Conservation (phyloP, 1,139 yeast species). For the Komagataea norvegica region DNA sequence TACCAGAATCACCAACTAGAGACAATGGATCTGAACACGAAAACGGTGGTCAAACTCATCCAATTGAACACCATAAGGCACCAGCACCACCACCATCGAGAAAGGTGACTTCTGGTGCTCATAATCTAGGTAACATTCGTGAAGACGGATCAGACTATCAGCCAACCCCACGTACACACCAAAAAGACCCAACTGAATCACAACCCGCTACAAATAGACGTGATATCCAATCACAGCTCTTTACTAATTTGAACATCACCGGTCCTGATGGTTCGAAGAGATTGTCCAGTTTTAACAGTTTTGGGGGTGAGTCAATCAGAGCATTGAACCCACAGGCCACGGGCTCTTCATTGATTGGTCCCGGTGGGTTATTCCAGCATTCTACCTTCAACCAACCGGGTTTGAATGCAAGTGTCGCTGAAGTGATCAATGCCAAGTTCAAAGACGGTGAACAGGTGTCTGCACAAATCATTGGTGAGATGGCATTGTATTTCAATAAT, state of each 20-base stretch:
- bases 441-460: constrained; percentile 57
- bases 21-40: constrained; percentile 3
- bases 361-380: constrained; percentile 44
- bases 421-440: constrained; percentile 70
- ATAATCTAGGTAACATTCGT: constrained; percentile 22
- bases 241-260: constrained; percentile 42
- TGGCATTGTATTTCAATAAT: constrained; percentile 63
- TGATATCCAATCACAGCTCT: constrained; percentile 50
- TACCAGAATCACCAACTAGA: constrained; percentile 4
- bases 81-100: constrained; percentile 67
- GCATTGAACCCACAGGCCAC: constrained; percentile 35
- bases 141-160: constrained; percentile 21
- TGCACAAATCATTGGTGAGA: constrained; percentile 70
- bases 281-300: constrained; percentile 24
- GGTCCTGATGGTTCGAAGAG: constrained; percentile 24
- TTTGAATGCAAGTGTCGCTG: constrained; percentile 73
- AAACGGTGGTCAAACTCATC: constrained; percentile 5
- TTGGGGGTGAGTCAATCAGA: constrained; percentile 22
- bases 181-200: constrained; percentile 9
- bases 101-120: constrained; percentile 31
- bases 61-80: constrained; percentile 18
- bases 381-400: constrained; percentile 54
- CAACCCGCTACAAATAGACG: constrained; percentile 33
- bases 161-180: constrained; percentile 9
- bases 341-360: constrained; percentile 30